Evolutionary conservation across 1,139 yeast species (phyloP), one percentile per base, ranked within the genome.

Genomic region (Yamadazyma jaroonii): DNA sequence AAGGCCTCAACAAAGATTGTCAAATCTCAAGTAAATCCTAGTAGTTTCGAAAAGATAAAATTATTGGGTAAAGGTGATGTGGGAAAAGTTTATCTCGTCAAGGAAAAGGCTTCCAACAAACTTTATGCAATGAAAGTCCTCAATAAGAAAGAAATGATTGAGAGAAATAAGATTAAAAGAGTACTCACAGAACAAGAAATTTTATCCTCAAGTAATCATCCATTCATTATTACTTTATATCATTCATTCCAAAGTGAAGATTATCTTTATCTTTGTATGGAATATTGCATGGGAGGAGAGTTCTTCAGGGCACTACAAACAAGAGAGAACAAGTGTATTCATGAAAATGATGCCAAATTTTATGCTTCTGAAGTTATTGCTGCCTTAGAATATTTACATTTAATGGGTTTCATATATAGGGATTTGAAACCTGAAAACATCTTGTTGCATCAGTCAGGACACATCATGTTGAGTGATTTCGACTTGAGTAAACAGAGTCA

Each of bases 281-380:
- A 94, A 60, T 94, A 92, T 54, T 94, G 98, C 57, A 89, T 92
- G 94, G 99, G 99, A 14, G 98, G 99, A 34, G 99, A 94, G 62
- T 94, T 94, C 57, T 94, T 94, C 69, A 71, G 98, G 42, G 98
- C 98, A 0, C 65, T 94, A 37, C 98, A 94, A 62, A 89, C 97
- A 0, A 74, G 97, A 44, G 85, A 82, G 44, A 79, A 90, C 37
- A 88, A 89, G 56, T 85, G 95, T 45, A 82, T 94, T 11, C 72
- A 80, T 27, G 99, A 94, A 59, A 77, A 71, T 35, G 97, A 90
- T 57, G 97, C 98, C 12, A 72, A 81, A 43, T 94, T 94, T 57
- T 94, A 94, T 59, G 97, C 97, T 0, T 89, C 97, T 10, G 99
- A 94, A 60, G 98, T 94, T 11, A 84, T 95, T 1, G 98, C 98